These are phyloP conservation scores for Salinomyces thailandicus DNA, from an alignment of 2,329 filamentous ascomycete genomes.

Conservation along the genomic window DNA sequence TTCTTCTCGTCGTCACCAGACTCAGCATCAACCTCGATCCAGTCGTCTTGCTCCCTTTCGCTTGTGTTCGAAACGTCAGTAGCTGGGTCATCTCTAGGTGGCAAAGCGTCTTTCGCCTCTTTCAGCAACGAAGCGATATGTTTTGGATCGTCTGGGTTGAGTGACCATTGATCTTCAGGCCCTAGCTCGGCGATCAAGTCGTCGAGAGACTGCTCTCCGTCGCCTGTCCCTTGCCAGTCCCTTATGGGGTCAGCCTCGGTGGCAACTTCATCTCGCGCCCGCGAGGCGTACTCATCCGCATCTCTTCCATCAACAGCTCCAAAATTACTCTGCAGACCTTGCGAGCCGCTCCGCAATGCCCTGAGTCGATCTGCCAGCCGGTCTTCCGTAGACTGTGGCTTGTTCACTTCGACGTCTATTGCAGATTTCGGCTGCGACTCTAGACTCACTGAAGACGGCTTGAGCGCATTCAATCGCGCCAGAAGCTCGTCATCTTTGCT, in stretches of 20 bases:
- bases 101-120: constrained; percentile 32
- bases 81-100: constrained; percentile 19
- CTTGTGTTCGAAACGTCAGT: constrained; percentile 11
- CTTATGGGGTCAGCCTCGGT: constrained; percentile 15
- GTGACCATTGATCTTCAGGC: constrained; percentile 29
- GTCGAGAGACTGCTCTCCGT: constrained; percentile 38
- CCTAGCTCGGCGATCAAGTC: constrained; percentile 36
- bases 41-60: constrained; percentile 11
- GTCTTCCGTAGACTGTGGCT: constrained; percentile 17
- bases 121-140: constrained; percentile 32
- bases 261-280: constrained; percentile 13
- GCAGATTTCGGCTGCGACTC: constrained; percentile 10
- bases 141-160: constrained; percentile 30
- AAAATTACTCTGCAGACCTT: not conserved
- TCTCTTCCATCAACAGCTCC: not conserved
- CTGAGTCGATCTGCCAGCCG: constrained; percentile 26
- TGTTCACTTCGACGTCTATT: constrained; percentile 14
- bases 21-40: constrained; percentile 2
- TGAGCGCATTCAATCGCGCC: constrained; percentile 40
- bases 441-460: constrained; percentile 33
- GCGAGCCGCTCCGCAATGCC: constrained; percentile 14
- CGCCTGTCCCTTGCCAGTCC: constrained; percentile 27
- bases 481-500: constrained; percentile 33
- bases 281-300: constrained; percentile 10
- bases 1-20: constrained; percentile 3